Evolutionary conservation across 169 alveolate species (phyloP), one percentile per base, ranked within the genome.

Genomic region (Plasmodium falciparum): DNA sequence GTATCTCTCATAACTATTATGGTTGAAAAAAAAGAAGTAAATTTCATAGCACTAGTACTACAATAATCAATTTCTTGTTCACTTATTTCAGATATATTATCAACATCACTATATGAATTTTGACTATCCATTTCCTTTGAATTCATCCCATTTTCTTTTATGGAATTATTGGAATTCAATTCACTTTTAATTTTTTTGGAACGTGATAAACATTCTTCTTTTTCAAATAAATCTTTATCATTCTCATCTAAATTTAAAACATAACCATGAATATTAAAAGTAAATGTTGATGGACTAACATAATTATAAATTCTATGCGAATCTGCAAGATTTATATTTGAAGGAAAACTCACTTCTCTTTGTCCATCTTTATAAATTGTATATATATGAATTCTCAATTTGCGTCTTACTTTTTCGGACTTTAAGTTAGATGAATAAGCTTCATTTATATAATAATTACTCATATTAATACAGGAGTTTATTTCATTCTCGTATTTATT

Each of bases 261-360:
- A 80, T 80, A 80, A 45, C 90, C 90, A 54, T 80, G 90, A 62
- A 80, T 80, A 59, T 80, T 80, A 80, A 80, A 80, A 12, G 90
- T 80, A 66, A 80, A 67, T 24, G 90, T 67, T 72, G 90, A 80
- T 20, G 90, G 90, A 56, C 65, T 29, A 45, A 49, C 67, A 80
- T 80, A 39, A 50, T 69, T 80, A 61, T 80, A 80, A 12, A 80
- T 56, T 52, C 56, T 66, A 12, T 17, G 65, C 7, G 83, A 69
- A 80, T 80, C 83, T 62, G 61, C 85, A 33, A 67, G 20, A 69
- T 66, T 73, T 45, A 80, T 67, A 80, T 80, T 65, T 9, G 73
- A 61, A 50, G 90, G 90, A 63, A 67, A 80, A 80, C 58, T 80
- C 62, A 56, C 11, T 67, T 80, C 90, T 80, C 45, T 69, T 22